Percentiles rank a stretch among this genome's conserved stretches.
These are phyloP conservation scores for Nicotiana sylvestris DNA, from an alignment of 257 asterid genomes.

Conservation along the genomic window DNA sequence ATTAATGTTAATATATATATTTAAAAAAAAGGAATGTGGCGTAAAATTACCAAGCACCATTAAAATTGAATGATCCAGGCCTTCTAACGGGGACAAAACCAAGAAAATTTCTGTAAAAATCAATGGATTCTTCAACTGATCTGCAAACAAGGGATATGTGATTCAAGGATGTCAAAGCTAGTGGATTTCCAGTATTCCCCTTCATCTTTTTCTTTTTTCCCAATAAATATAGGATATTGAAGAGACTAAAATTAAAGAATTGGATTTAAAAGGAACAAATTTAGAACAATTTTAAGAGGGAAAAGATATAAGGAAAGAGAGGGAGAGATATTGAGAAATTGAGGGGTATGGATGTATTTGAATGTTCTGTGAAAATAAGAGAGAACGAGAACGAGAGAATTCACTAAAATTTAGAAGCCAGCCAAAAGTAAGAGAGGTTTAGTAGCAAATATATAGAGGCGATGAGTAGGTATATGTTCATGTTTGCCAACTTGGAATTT, in stretches of 20 bases:
- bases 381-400: too few relatives aligned
- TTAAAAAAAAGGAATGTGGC: not conserved
- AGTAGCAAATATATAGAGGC: not conserved
- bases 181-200: conserved; percentile 52
- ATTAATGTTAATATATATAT: not conserved
- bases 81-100: conserved; percentile 78
- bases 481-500: not conserved
- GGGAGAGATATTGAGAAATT: not conserved
- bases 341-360: not conserved
- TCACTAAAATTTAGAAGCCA: not conserved
- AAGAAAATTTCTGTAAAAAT: conserved; percentile 65
- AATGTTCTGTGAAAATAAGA: not conserved
- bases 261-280: not conserved
- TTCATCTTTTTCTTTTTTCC: conserved; percentile 29
- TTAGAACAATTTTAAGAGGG: not conserved
- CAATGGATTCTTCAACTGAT: conserved; percentile 75
- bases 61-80: conserved; percentile 72
- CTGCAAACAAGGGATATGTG: conserved; percentile 77
- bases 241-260: not conserved
- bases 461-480: not conserved
- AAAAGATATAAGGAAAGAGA: not conserved
- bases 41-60: conserved; percentile 72
- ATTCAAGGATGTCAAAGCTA: conserved; percentile 72
- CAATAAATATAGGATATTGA: not conserved
- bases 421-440: not conserved